Base-by-base conservation (phyloP, 305 asterid species). In the Solanum chacoense region DNA sequence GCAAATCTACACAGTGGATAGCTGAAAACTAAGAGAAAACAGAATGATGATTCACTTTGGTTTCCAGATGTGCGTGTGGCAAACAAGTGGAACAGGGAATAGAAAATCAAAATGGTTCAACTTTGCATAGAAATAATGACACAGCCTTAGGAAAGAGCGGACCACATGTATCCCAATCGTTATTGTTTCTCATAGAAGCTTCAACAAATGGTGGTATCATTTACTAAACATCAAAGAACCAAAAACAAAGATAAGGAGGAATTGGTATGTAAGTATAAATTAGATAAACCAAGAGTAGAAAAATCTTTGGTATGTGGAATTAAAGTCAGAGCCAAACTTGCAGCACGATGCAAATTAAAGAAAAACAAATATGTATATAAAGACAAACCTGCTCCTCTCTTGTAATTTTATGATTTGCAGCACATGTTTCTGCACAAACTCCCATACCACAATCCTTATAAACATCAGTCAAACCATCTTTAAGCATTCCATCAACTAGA, bases 381-480 rank as follows among this genome's bases (percentile, higher is more conserved):
- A 88, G 73, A 92, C 92, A 88, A 88, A 98, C 99, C 98, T 96
- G 99, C 89, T 95, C 95, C 86, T 98, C 98, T 93, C 99, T 93
- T 78, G 99, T 90, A 89, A 98, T 85, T 89, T 87, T 93, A 88
- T 98, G 99, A 87, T 92, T 91, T 85, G 96, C 98, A 28, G 98
- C 95, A 88, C 99, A 98, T 90, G 94, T 88, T 91, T 98, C 99
- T 89, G 99, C 99, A 90, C 99, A 98, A 90, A 96, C 99, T 13
- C 99, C 99, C 99, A 98, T 98, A 87, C 98, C 98, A 69, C 88
- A 94, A 89, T 98, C 99, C 91, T 94, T 94, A 89, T 96, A 98
- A 76, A 95, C 99, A 92, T 98, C 99, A 98, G 98, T 96, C n/a
- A 98, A 93, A 55, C 99, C 99, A 90, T 98, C 99, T 93, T 96